A percentile compares a stretch with the other conserved stretches of the same genome.
Evolutionary conservation across 768 basidiomycete genomes (phyloP).

Genomic region (Piloderma croceum): DNA sequence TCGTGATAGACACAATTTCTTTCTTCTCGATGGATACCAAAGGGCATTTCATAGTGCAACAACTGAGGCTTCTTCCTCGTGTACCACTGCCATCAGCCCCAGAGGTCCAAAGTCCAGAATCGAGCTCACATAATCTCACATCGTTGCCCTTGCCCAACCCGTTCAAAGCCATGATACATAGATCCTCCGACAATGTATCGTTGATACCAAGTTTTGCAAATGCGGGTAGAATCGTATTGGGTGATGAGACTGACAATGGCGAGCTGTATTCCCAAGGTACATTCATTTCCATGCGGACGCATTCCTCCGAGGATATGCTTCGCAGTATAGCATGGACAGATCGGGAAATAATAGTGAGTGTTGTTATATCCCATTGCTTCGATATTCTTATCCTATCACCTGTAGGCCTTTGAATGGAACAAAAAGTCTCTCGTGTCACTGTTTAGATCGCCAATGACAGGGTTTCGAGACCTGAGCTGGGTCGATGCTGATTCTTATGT

Average conservation of each 20-base stretch:
- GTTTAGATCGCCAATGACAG: not conserved
- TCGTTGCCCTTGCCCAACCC: conserved; percentile 56
- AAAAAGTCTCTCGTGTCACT: not conserved
- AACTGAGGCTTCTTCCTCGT: conserved; percentile 31
- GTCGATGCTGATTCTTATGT: not conserved
- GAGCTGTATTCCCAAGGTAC: conserved; percentile 22
- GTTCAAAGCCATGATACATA: conserved; percentile 50
- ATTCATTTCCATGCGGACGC: conserved; percentile 23
- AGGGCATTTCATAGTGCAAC: conserved; percentile 40
- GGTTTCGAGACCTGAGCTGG: not conserved
- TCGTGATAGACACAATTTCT: conserved; percentile 27
- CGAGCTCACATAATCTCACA: conserved; percentile 23
- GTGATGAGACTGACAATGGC: conserved; percentile 30
- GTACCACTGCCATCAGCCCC: conserved; percentile 10
- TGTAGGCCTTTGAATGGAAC: not conserved
- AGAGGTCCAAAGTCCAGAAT: conserved; percentile 18
- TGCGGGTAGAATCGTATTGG: conserved; percentile 26
- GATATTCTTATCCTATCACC: not conserved
- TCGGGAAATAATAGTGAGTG: conserved; percentile 24
- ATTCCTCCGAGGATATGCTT: conserved; percentile 23
- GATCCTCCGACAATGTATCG: conserved; percentile 43
- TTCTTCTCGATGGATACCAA: conserved; percentile 39
- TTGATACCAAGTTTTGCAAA: conserved; percentile 3
- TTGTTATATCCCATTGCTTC: not conserved
- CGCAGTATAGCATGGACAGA: conserved; percentile 46